Conservation (phyloP, 2,329 filamentous ascomycete genomes). For the Neophaeococcomyces aloes region DNA sequence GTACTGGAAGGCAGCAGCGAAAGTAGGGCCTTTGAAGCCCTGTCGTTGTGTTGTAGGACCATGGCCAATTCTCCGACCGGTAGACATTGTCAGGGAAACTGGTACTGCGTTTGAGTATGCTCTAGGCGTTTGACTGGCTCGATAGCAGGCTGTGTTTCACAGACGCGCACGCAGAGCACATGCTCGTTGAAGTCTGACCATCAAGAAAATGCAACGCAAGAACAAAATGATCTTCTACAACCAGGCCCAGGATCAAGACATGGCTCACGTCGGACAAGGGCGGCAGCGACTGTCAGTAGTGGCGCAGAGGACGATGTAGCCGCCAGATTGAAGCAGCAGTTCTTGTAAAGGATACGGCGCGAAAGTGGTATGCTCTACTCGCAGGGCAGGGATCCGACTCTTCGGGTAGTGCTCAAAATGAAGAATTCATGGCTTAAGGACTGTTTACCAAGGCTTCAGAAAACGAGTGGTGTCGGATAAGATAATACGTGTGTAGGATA, state of each 20-base stretch:
- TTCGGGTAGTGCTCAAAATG: too few species aligned
- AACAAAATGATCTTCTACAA: neutral
- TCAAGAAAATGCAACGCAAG: conserved; percentile 2
- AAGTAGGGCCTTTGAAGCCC: conserved; percentile 16
- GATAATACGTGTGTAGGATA: too few species aligned
- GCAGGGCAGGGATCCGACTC: neutral
- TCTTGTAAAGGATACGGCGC: neutral
- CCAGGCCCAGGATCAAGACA: neutral
- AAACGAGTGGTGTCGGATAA: too few species aligned
- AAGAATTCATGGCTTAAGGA: too few species aligned
- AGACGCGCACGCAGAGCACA: neutral
- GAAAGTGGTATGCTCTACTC: neutral
- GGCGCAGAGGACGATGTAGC: neutral
- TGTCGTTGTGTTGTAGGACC: conserved; percentile 4
- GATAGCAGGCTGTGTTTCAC: neutral
- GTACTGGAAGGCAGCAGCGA: conserved; percentile 34
- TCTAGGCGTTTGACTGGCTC: too few species aligned
- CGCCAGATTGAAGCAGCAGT: neutral
- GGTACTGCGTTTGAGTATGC: neutral
- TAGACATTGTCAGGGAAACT: conserved; percentile 2
- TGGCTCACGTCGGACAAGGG: conserved; percentile 1
- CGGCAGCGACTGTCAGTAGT: conserved; percentile 1
- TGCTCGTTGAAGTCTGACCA: neutral
- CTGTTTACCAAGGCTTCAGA: too few species aligned
- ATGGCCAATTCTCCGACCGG: neutral